Evolutionary conservation across 2,329 filamentous ascomycete species (phyloP).

Genomic region (Alternaria rosae): DNA sequence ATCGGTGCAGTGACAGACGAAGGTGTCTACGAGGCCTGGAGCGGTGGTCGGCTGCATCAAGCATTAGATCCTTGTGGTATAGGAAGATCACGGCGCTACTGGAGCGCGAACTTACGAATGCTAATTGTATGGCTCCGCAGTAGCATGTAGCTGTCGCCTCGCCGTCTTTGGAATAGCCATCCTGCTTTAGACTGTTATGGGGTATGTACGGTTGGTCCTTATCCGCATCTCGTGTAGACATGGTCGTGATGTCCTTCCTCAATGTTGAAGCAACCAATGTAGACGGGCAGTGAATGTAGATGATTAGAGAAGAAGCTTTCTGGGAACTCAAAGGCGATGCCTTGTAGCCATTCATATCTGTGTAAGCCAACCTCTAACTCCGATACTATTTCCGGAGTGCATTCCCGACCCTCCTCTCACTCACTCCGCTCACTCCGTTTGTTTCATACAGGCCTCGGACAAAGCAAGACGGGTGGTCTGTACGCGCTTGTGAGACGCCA

Average conservation of each 20-base stretch:
- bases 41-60: neutral
- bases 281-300: neutral
- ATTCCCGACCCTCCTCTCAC: neutral
- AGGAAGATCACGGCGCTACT: neutral
- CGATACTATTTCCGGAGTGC: neutral
- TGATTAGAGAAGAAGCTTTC: neutral
- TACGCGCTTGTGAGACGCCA: neutral
- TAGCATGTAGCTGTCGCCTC: constrained; percentile 43
- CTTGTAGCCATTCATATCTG: neutral
- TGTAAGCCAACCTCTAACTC: neutral
- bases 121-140: constrained; percentile 40
- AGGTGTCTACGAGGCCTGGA: constrained; percentile 56
- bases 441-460: neutral
- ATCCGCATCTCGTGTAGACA: neutral
- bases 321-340: neutral
- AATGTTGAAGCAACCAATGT: neutral
- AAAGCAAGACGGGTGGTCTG: neutral
- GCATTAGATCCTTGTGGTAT: neutral
- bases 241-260: neutral
- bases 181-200: neutral
- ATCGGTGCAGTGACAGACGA: constrained; percentile 68
- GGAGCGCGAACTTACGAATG: constrained; percentile 11
- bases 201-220: neutral
- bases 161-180: constrained; percentile 16
- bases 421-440: neutral